A percentile compares a stretch with the other conserved stretches of the same genome.
These are phyloP conservation scores for Microsporum audouinii DNA, from an alignment of 2,329 filamentous ascomycete species.

Conservation along the genomic window DNA sequence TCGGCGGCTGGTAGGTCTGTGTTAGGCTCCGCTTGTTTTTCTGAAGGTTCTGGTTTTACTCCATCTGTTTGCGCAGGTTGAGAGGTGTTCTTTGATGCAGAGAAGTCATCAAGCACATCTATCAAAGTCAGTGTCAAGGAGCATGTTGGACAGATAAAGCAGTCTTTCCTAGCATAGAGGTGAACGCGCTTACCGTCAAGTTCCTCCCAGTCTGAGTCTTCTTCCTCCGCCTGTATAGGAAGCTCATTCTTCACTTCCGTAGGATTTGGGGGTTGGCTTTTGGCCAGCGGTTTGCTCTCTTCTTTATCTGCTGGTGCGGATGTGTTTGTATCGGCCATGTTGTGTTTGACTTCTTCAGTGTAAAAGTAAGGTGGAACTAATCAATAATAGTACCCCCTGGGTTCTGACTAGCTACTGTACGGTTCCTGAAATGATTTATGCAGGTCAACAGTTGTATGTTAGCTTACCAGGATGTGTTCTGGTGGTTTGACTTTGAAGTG, in stretches of 20 bases:
- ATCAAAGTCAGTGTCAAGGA: neutral
- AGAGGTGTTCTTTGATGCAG: slow-evolving; percentile 31
- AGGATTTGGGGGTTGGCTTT: neutral
- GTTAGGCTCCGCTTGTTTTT: neutral
- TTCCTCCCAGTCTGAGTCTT: slow-evolving; percentile 90
- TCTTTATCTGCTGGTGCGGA: neutral
- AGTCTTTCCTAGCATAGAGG: neutral
- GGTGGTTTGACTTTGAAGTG: neutral
- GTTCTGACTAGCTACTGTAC: neutral
- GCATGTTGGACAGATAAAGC: neutral
- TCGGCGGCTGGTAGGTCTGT: neutral
- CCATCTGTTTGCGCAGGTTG: neutral
- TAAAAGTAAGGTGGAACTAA: neutral
- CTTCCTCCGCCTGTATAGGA: slow-evolving; percentile 37
- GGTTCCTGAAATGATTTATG: neutral
- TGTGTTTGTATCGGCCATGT: neutral
- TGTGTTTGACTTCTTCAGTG: neutral
- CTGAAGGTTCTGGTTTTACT: neutral
- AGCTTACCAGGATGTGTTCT: neutral
- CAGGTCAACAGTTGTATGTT: neutral
- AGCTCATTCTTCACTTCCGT: neutral
- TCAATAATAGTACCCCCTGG: neutral
- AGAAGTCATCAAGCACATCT: slow-evolving; percentile 93
- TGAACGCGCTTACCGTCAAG: slow-evolving; percentile 56
- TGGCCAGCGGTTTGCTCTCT: neutral